Evolutionary conservation across 1,139 yeast genomes (phyloP).

Genomic region (Scheffersomyces titani): DNA sequence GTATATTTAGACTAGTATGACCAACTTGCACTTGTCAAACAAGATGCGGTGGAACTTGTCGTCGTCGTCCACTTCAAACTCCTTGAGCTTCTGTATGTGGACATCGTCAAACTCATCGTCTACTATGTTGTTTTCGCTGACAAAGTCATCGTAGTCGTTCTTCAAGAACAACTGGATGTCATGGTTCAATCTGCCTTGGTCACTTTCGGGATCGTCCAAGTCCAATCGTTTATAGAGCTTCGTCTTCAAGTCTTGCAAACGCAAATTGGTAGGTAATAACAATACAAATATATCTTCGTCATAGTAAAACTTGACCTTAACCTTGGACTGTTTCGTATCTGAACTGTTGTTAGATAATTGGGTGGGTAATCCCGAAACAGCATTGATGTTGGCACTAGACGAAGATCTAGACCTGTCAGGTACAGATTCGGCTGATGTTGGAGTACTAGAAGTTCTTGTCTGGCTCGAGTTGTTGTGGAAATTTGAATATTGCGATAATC

Average conservation of each 20-base stretch:
- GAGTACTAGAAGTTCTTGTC: slow-evolving; percentile 25
- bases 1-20: slow-evolving; percentile 25
- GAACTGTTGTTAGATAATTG: background rate
- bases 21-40: slow-evolving; percentile 49
- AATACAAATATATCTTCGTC: slow-evolving; percentile 91
- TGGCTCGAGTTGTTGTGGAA: slow-evolving; percentile 16
- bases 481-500: slow-evolving; percentile 45
- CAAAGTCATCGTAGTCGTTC: slow-evolving; percentile 44
- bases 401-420: slow-evolving; percentile 12
- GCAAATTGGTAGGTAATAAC: slow-evolving; percentile 63
- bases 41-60: slow-evolving; percentile 43
- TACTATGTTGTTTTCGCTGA: slow-evolving; percentile 29
- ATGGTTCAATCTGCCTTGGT: slow-evolving; percentile 1
- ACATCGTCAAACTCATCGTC: slow-evolving; percentile 23
- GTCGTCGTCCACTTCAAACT: slow-evolving; percentile 43
- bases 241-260: slow-evolving; percentile 60
- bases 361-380: background rate
- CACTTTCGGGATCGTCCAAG: slow-evolving; percentile 11
- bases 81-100: slow-evolving; percentile 24
- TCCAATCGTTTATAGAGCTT: slow-evolving; percentile 68
- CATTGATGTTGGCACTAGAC: slow-evolving; percentile 8
- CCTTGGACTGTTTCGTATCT: slow-evolving; percentile 28
- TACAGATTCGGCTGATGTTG: slow-evolving; percentile 10
- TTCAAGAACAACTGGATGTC: slow-evolving; percentile 37
- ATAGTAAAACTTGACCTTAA: slow-evolving; percentile 80